These are phyloP conservation scores for Acer saccharum DNA, from an alignment of 345 rosid species.

Conservation along the genomic window DNA sequence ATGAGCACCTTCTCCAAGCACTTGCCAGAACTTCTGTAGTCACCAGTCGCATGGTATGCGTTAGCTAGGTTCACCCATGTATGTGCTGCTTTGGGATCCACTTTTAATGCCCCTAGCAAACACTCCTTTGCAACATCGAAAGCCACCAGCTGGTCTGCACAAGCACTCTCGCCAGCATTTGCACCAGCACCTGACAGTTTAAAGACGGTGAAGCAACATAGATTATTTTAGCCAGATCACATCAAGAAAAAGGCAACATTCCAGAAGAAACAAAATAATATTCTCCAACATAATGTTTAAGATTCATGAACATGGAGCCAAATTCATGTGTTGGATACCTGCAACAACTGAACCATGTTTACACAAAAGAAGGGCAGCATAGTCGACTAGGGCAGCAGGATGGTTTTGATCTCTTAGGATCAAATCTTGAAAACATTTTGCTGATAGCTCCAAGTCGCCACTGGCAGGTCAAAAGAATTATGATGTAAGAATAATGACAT, in stretches of 20 bases:
- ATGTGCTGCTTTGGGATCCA: slow-evolving; percentile 89
- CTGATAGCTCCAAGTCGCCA: slow-evolving; percentile 80
- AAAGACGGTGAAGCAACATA: not conserved
- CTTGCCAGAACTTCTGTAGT: slow-evolving; percentile 83
- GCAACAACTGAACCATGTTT: slow-evolving; percentile 75
- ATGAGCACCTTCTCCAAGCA: slow-evolving; percentile 99
- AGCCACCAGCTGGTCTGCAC: slow-evolving; percentile 55
- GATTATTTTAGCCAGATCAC: slow-evolving; percentile 15
- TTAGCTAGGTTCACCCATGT: slow-evolving; percentile 79
- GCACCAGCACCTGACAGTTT: slow-evolving; percentile 82
- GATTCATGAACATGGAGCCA: slow-evolving; percentile 2
- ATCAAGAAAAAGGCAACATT: not conserved
- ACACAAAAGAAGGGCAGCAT: slow-evolving; percentile 83
- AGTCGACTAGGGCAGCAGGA: slow-evolving; percentile 85
- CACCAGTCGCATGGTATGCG: slow-evolving; percentile 73
- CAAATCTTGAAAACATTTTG: slow-evolving; percentile 86
- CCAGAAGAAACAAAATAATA: slow-evolving; percentile 13
- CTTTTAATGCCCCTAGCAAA: slow-evolving; percentile 65
- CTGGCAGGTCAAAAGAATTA: slow-evolving; percentile 41
- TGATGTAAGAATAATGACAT: not conserved
- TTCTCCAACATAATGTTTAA: not conserved
- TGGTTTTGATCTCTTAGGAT: slow-evolving; percentile 88
- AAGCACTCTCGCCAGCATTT: slow-evolving; percentile 62
- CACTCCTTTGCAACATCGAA: slow-evolving; percentile 84
- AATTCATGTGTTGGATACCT: slow-evolving; percentile 51